Evolutionary conservation across 176 grass and related monocot species (phyloP), one percentile per base, ranked within the genome.

Genomic region (Hordeum marinum): DNA sequence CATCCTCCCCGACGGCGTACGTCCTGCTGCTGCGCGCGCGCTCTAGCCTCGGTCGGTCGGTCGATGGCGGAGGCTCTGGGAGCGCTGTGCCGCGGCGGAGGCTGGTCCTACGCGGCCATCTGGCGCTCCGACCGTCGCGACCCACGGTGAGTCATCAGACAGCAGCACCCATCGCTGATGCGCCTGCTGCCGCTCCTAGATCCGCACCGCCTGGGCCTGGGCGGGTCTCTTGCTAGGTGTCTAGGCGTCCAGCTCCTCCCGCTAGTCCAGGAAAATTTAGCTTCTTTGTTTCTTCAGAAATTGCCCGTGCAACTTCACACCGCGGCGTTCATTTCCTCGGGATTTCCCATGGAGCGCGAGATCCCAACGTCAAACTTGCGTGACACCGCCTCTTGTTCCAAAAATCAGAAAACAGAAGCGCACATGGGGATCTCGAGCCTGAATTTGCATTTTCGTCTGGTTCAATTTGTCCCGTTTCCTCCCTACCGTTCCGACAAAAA

Each of bases 31-130:
- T 7, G 8, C 34, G 32, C 68, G 39, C 27, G 63, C 31, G 8
- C 14, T 40, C 39, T 43, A 46, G 70, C 70, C 15, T 26, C 24
- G 70, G 42, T 4, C n/a, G 70, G 42, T 4, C n/a, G 41, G 2
- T 48, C 62, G 20, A 80, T 93, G 85, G 88, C 87, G 84, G 95
- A 50, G 65, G 77, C 80, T 39, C 91, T 98, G 71, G 91, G 39
- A 31, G 83, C 68, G 68, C 89, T 98, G 43, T 98, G 96, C 83
- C 77, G 84, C 54, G 73, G 89, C 80, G 89, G 91, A 7, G 87
- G 93, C n/a, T 98, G 96, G 96, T 93, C 91, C 48, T 98, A 98
- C 88, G 93, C 73, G 20, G 87, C 92, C 77, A 86, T 93, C 70
- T 98, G 96, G 96, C 83, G 89, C 81, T 88, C 89, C 77, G 89